Conservation (phyloP, 2,329 filamentous ascomycete genomes). For the Akanthomyces lecanii region DNA sequence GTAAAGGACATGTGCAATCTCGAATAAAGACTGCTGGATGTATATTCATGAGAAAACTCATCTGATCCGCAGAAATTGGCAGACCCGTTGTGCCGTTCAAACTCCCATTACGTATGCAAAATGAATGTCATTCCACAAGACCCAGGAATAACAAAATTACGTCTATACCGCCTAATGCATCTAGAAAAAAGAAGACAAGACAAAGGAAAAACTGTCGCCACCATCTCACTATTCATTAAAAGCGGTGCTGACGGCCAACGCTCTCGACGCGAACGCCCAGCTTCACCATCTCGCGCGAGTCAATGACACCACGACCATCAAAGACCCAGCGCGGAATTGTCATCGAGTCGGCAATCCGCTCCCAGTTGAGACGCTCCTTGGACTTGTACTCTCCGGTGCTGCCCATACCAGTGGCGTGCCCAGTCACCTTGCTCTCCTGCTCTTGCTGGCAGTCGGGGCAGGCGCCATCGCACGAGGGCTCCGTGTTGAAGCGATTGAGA, state of each 20-base stretch:
- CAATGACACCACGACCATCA: constrained; percentile 52
- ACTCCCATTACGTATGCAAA: neutral
- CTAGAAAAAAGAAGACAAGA: neutral
- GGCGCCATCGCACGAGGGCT: constrained; percentile 41
- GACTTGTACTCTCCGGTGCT: constrained; percentile 41
- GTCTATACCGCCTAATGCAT: neutral
- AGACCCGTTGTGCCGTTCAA: neutral
- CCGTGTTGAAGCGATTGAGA: constrained; percentile 40
- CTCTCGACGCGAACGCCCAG: constrained; percentile 51
- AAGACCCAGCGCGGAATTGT: constrained; percentile 52
- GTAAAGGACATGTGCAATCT: neutral
- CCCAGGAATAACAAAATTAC: neutral
- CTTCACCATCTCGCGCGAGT: constrained; percentile 43
- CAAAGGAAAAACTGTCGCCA: neutral
- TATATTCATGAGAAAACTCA: neutral
- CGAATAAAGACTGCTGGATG: neutral
- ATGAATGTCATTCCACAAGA: neutral
- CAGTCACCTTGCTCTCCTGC: constrained; percentile 34
- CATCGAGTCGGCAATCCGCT: constrained; percentile 45
- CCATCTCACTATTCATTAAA: constrained; percentile 25
- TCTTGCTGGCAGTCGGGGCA: constrained; percentile 50
- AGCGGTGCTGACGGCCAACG: constrained; percentile 45
- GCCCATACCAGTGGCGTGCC: constrained; percentile 40
- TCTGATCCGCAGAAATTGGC: neutral
- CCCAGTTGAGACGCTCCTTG: constrained; percentile 50